These are phyloP conservation scores for Penicillium canescens DNA, from an alignment of 495 filamentous ascomycete species.

Conservation along the genomic window DNA sequence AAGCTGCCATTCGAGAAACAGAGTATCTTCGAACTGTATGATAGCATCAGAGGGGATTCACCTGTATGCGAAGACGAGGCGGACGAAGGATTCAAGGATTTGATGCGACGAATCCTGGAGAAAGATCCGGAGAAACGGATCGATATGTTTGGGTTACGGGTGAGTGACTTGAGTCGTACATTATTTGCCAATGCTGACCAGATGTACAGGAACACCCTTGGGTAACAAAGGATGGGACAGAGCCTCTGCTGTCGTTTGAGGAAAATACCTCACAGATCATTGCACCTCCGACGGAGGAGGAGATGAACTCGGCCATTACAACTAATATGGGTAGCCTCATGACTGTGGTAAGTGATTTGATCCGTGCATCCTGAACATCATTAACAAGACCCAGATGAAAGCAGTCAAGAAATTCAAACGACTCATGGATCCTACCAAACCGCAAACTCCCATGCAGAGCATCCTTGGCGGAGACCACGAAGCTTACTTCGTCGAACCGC, in stretches of 20 bases:
- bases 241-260: slow-evolving; percentile 75
- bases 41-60: slow-evolving; percentile 74
- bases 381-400: slow-evolving; percentile 67
- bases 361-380: slow-evolving; percentile 2
- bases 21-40: slow-evolving; percentile 82
- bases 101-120: slow-evolving; percentile 68
- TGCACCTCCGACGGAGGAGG: slow-evolving; percentile 79
- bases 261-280: slow-evolving; percentile 86
- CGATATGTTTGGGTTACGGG: slow-evolving; percentile 75
- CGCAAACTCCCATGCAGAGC: slow-evolving; percentile 51
- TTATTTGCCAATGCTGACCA: slow-evolving; percentile 6
- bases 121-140: slow-evolving; percentile 81
- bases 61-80: slow-evolving; percentile 45
- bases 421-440: slow-evolving; percentile 47
- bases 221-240: slow-evolving; percentile 82
- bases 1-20: slow-evolving; percentile 78
- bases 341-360: slow-evolving; percentile 65
- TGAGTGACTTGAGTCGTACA: slow-evolving; percentile 42
- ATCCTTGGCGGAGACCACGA: slow-evolving; percentile 56
- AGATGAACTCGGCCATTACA: slow-evolving; percentile 89
- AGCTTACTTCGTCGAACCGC: slow-evolving; percentile 57
- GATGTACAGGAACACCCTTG: slow-evolving; percentile 77
- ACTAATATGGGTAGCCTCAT: slow-evolving; percentile 80
- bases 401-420: slow-evolving; percentile 86
- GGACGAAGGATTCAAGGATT: slow-evolving; percentile 62